Base-by-base conservation (phyloP, 306 rosid species). In the Abrus pulchellus region DNA sequence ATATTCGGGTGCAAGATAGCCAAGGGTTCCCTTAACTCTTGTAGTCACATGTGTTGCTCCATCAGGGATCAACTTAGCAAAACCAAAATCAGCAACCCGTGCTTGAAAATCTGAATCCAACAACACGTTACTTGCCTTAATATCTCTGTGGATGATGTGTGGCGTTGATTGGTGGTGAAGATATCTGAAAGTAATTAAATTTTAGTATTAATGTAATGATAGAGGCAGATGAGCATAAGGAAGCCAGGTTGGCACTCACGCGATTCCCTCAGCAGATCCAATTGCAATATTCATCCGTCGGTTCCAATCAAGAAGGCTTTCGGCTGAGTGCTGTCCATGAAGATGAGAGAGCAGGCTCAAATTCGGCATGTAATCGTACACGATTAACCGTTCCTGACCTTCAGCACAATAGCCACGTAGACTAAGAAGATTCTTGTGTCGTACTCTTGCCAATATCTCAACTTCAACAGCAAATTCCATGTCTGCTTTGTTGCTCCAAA, bases 11-110 rank as follows among this genome's bases (percentile, higher is more conserved):
- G 99, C 98, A 13, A 95, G 97, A 85, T 95, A 95, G 74, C 99
- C 99, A 0, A 95, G 98, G 72, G 99, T 95, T 61, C 98, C 99
- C 91, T 93, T 93, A 66, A 95, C 99, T 88, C 96, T 83, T 13
- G 99, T 95, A 6, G 99, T 95, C 82, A 95, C 98, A 77, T 95
- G 98, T 1, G 98, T 93, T 12, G 96, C 98, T 3, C 98, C 99
- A 13, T 95, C 97, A 1, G 99, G 99, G 83, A 95, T 93, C 85
- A 95, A 89, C 88, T 85, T 93, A 5, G 99, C 98, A 45, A 95
- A 95, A 79, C 99, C 99, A 55, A 95, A 95, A 87, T 92, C 99
- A 65, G 98, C 99, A 59, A 93, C 99, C 59, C 69, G 93, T 36
- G 98, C 94, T 74, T 92, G 89, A 68, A 91, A 95, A 33, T 93